Base-by-base conservation (phyloP, 495 filamentous ascomycete genomes). In the Xylaria scruposa region DNA sequence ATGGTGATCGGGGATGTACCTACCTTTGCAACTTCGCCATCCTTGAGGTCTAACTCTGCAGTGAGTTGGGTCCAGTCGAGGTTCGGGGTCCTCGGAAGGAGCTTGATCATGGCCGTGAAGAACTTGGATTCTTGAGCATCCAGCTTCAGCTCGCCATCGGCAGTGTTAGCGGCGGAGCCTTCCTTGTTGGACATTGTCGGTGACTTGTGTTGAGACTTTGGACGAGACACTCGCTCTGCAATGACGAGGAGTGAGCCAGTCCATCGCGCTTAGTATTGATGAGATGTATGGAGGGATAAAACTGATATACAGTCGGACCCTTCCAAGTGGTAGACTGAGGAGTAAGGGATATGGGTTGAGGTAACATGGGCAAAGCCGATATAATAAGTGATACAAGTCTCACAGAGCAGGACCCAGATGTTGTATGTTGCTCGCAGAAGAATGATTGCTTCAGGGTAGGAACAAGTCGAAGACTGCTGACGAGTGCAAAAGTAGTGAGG, bases 11-110 rank as follows among this genome's bases (percentile, higher is more conserved):
- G 6, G 38, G 68, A 61, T 72, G 19, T 63, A 78, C 77, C 56
- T 63, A 78, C 77, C 56, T 72, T 78, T 26, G 77, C 77, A 29
- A 75, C 67, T 0, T 1, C 19, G 10, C 0, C 44, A n/a, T 70
- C 40, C 64, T 77, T 75, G 36, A 75, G 54, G 13, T 46, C 62
- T 51, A 74, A 64, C 15, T 77, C 73, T 1, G 46, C 19, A 19
- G 75, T 46, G 29, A 77, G 64, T 0, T 24, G 17, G 0, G 70
- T 54, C 77, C 77, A 78, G 56, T 77, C 38, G 12, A 78, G 4
- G 0, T 75, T 69, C 0, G 75, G 2, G 17, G 26, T 19, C 19
- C 33, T 70, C 15, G 77, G 75, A 51, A 78, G 67, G 4, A 71
- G 63, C 69, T 75, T 75, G 73, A 75, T 49, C 12, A 77, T 26